These are phyloP conservation scores for Lachnellula subtilissima DNA, from an alignment of 2,329 filamentous ascomycete species.

Conservation along the genomic window DNA sequence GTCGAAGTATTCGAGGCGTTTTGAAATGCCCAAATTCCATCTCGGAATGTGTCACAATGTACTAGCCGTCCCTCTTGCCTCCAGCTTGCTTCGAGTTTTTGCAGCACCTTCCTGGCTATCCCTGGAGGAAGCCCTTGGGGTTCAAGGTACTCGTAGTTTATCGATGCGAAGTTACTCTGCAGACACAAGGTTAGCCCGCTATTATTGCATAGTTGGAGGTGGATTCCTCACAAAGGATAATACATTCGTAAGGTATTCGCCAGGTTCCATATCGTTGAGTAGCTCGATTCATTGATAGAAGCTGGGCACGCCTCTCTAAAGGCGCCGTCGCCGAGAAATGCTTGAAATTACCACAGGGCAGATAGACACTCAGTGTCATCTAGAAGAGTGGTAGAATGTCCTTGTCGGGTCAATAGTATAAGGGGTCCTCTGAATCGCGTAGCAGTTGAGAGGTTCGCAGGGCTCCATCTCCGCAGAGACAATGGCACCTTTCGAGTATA, in stretches of 20 bases:
- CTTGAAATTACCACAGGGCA: background rate
- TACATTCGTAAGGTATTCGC: conserved; percentile 33
- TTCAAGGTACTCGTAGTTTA: conserved; percentile 32
- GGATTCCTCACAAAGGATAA: conserved; percentile 28
- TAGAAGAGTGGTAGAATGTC: background rate
- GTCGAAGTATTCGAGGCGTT: conserved; percentile 8
- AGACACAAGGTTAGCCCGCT: background rate
- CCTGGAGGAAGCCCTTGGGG: conserved; percentile 12
- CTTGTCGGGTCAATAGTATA: background rate
- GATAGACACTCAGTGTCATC: background rate
- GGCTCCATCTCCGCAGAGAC: conserved; percentile 30
- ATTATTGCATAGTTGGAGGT: background rate
- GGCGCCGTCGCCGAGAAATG: background rate
- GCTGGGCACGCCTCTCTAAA: conserved; percentile 1
- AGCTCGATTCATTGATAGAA: conserved; percentile 15
- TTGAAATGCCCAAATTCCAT: conserved; percentile 30
- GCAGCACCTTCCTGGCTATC: conserved; percentile 23
- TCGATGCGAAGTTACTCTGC: conserved; percentile 30
- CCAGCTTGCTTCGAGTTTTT: conserved; percentile 27
- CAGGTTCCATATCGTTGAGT: conserved; percentile 31
- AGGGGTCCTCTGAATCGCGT: conserved; percentile 15
- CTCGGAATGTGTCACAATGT: conserved; percentile 24
- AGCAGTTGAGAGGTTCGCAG: conserved; percentile 22
- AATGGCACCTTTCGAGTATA: background rate
- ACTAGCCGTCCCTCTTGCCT: conserved; percentile 27